phyloP scores from a whole-genome alignment of 805 yeast genomes.

The Wickerhamiella domercqiae region DNA sequence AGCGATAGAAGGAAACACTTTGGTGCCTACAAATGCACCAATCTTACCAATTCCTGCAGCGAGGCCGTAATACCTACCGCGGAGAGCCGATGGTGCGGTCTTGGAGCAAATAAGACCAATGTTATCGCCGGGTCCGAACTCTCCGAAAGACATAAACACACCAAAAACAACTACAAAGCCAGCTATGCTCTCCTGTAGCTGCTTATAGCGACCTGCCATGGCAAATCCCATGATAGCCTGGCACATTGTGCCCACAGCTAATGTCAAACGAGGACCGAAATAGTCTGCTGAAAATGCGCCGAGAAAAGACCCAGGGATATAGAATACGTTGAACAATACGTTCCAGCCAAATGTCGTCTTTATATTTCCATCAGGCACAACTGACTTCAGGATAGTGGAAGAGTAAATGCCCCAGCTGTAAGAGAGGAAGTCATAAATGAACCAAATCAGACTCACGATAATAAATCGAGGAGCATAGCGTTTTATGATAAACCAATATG shows the following conservation, averaged over 20 bases:
- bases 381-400: constrained; percentile 47
- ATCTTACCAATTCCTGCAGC: constrained; percentile 86
- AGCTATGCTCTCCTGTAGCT: constrained; percentile 46
- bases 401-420: constrained; percentile 84
- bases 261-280: constrained; percentile 78
- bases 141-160: constrained; percentile 74
- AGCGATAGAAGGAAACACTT: constrained; percentile 71
- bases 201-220: constrained; percentile 58
- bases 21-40: constrained; percentile 87
- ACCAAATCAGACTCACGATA: constrained; percentile 71
- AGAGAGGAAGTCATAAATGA: constrained; percentile 73
- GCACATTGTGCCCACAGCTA: constrained; percentile 46
- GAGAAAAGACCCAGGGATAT: constrained; percentile 75
- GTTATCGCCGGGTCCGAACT: constrained; percentile 89
- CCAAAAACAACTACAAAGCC: constrained; percentile 80
- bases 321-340: constrained; percentile 72
- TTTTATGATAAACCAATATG: constrained; percentile 53
- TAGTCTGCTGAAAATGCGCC: constrained; percentile 82
- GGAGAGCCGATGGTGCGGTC: constrained; percentile 69
- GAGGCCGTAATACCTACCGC: constrained; percentile 83
- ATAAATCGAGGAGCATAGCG: constrained; percentile 71
- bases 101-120: constrained; percentile 79
- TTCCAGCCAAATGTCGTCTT: constrained; percentile 84
- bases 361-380: constrained; percentile 43
- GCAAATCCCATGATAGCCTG: constrained; percentile 73